Evolutionary conservation across 2,329 filamentous ascomycete genomes (phyloP).

Genomic region (Clonostachys sp.): DNA sequence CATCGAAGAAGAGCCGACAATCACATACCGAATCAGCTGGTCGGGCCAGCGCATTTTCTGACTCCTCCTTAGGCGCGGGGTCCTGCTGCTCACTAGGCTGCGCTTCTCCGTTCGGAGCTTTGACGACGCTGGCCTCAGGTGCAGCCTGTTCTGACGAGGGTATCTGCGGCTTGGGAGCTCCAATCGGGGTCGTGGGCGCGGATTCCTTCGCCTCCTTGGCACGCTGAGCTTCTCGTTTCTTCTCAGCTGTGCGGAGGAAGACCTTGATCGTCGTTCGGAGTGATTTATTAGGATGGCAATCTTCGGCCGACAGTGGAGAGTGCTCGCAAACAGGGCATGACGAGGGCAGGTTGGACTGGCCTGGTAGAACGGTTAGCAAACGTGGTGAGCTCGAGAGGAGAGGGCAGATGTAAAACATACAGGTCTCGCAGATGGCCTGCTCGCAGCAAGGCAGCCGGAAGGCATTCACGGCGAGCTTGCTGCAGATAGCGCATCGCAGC

Average conservation of each 20-base stretch:
- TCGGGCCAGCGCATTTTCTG: too few relatives aligned
- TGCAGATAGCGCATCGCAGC: conserved; percentile 90
- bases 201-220: conserved; percentile 40
- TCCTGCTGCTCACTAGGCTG: too few relatives aligned
- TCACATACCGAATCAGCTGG: too few relatives aligned
- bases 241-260: conserved; percentile 86
- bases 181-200: conserved; percentile 33
- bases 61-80: too few relatives aligned
- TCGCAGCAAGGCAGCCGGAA: conserved; percentile 93
- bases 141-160: conserved; percentile 13
- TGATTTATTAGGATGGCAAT: conserved; percentile 85
- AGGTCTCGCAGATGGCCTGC: conserved; percentile 86
- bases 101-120: conserved; percentile 38
- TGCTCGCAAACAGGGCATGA: conserved; percentile 94
- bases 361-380: conserved; percentile 28
- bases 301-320: conserved; percentile 76
- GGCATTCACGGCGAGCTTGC: conserved; percentile 83
- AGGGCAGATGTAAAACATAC: conserved; percentile 44
- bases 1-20: too few relatives aligned
- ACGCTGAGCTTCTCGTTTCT: conserved; percentile 70
- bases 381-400: neutral
- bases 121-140: conserved; percentile 8
- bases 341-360: conserved; percentile 70
- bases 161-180: conserved; percentile 26
- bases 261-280: conserved; percentile 90